Percentiles rank a stretch among this genome's conserved stretches.
Evolutionary conservation across 2,329 filamentous ascomycete genomes (phyloP).

Genomic region (Coniochaeta ligniaria): DNA sequence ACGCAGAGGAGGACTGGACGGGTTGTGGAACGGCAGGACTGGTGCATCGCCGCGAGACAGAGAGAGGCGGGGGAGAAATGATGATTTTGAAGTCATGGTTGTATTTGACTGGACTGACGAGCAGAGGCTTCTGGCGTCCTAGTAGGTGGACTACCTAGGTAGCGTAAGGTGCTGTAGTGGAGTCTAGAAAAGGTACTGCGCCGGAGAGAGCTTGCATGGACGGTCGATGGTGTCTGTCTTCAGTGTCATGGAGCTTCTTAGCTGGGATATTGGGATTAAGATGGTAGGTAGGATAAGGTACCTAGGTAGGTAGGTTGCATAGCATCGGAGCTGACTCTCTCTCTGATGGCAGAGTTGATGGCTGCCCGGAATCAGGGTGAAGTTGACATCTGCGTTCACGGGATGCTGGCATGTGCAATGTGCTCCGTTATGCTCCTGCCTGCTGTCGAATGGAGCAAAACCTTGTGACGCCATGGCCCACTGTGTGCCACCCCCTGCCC

Average conservation of each 20-base stretch:
- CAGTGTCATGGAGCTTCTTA: not conserved
- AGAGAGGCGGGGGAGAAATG: conserved; percentile 22
- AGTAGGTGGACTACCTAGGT: too few relatives aligned
- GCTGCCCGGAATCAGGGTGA: not conserved
- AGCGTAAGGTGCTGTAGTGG: not conserved
- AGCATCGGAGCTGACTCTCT: too few relatives aligned
- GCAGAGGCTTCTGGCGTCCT: not conserved
- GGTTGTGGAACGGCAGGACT: conserved; percentile 18
- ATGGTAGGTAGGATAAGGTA: not conserved
- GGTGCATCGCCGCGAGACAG: conserved; percentile 15
- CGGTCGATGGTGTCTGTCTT: not conserved
- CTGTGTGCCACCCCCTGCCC: too few relatives aligned
- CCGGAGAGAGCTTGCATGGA: not conserved
- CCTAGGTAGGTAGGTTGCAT: too few relatives aligned
- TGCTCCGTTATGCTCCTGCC: conserved; percentile 2
- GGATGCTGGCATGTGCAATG: conserved; percentile 4
- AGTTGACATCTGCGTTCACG: not conserved
- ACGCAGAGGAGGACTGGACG: conserved; percentile 14
- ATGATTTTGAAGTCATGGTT: conserved; percentile 18
- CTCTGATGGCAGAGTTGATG: too few relatives aligned
- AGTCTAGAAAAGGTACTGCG: too few relatives aligned
- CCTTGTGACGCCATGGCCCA: conserved; percentile 1
- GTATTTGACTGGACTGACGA: not conserved
- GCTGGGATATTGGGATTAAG: not conserved
- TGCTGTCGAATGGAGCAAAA: not conserved